Base-by-base conservation (phyloP, 306 rosid species). In the Dalbergia cochinchinensis region DNA sequence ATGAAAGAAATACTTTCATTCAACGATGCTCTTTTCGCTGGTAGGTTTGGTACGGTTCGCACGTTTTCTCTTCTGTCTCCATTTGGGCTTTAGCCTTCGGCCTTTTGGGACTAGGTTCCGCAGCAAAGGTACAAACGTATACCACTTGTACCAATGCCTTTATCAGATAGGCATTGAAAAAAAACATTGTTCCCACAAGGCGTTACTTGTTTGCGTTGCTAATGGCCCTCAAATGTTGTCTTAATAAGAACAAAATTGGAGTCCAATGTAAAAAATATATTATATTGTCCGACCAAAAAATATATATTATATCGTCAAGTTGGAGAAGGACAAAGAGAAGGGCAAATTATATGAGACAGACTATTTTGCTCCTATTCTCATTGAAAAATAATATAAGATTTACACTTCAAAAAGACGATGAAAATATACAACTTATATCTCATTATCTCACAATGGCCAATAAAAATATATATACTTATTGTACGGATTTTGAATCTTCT, bases 1-100 rank as follows among this genome's bases (percentile, higher is more conserved):
- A 8, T 61, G 45, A 42, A 19, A 59, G 0, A 2, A 54, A n/a
- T 54, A 54, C 22, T 16, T n/a, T 2, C 13, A 2, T 15, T 69
- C 48, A 64, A 64, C 70, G 4, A 62, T 4, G 14, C 79, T 70
- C 41, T 53, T 65, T n/a, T n/a, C n/a, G n/a, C n/a, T 42, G 74
- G 5, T 64, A 9, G 73, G 77, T 82, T 69, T 0, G 63, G 80
- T 83, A 78, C 87, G 81, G 78, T 83, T 60, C 63, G 12, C 15
- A 4, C 11, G 3, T 11, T 7, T 59, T 44, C 41, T 8, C 3
- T 50, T 54, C 64, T 2, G 7, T 45, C 10, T 19, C 45, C 63
- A 11, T 44, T 47, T 70, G 31, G 60, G 60, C 62, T 51, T n/a
- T 45, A 4, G 1, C 13, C 15, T n/a, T 66, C 58, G 58, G 18